A percentile compares a stretch with the other conserved stretches of the same genome.
Evolutionary conservation across 2,329 filamentous ascomycete genomes (phyloP).

Genomic region (Nothomitra cinnamomea): DNA sequence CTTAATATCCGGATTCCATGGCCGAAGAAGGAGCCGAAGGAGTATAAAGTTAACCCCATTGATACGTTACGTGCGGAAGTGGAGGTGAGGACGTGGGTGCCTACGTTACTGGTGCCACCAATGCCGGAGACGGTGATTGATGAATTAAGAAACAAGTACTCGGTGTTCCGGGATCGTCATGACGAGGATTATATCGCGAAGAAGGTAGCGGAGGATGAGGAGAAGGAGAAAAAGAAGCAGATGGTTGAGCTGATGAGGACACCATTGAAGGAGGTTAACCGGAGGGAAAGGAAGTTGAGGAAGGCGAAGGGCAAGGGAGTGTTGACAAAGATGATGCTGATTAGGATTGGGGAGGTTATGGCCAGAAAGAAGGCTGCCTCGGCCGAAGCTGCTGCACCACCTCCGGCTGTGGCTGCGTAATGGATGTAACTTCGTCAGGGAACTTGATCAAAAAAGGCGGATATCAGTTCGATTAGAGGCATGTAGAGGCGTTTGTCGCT

Average conservation of each 20-base stretch:
- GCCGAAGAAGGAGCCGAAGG: conserved; percentile 39
- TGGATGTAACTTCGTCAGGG: neutral
- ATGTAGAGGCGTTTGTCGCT: neutral
- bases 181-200: conserved; percentile 52
- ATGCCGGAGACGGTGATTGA: conserved; percentile 67
- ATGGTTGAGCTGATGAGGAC: conserved; percentile 19
- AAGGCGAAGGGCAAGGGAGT: conserved; percentile 37
- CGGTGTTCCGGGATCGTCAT: conserved; percentile 65
- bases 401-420: neutral
- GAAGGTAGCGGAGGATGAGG: conserved; percentile 42
- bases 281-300: conserved; percentile 33
- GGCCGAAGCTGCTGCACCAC: neutral
- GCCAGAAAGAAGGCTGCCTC: conserved; percentile 25
- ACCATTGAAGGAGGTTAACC: conserved; percentile 42
- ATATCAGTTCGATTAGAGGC: neutral
- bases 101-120: conserved; percentile 59
- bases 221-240: conserved; percentile 26
- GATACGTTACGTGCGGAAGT: conserved; percentile 67
- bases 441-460: neutral
- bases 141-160: conserved; percentile 73
- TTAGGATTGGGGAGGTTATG: conserved; percentile 45
- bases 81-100: conserved; percentile 58
- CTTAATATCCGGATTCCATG: conserved; percentile 60
- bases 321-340: conserved; percentile 41
- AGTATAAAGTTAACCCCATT: conserved; percentile 34